Evolutionary conservation across 1,139 yeast species (phyloP).

Genomic region (Lodderomyces pseudojiufengensis): DNA sequence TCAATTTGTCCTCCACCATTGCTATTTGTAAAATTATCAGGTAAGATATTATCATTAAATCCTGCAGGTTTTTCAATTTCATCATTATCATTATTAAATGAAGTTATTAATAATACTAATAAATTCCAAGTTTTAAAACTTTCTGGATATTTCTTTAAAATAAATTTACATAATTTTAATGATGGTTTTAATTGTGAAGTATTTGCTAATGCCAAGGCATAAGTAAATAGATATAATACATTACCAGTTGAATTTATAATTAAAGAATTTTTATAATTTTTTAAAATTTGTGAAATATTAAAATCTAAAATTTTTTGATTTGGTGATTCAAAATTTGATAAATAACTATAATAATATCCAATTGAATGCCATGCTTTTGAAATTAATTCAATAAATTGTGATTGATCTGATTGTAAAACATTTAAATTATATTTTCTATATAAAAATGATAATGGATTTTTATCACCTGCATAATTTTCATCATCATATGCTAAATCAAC

Average conservation of each 20-base stretch:
- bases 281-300: slow-evolving; percentile 19
- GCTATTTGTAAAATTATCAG: slow-evolving; percentile 7
- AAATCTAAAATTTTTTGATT: slow-evolving; percentile 18
- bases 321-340: slow-evolving; percentile 28
- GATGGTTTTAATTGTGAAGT: slow-evolving; percentile 26
- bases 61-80: slow-evolving; percentile 15
- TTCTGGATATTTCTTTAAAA: slow-evolving; percentile 42
- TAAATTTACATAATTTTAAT: slow-evolving; percentile 39
- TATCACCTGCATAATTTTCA: slow-evolving; percentile 15
- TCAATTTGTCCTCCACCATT: slow-evolving; percentile 6
- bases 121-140: slow-evolving; percentile 47
- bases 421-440: slow-evolving; percentile 37
- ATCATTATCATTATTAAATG: slow-evolving; percentile 26
- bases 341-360: slow-evolving; percentile 32
- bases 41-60: slow-evolving; percentile 9
- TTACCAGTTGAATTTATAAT: slow-evolving; percentile 41
- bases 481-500: slow-evolving; percentile 32
- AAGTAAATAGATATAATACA: slow-evolving; percentile 28
- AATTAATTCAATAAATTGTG: slow-evolving; percentile 28
- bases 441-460: slow-evolving; percentile 32
- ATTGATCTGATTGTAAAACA: slow-evolving; percentile 27
- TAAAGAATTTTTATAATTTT: slow-evolving; percentile 34
- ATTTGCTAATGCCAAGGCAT: slow-evolving; percentile 37
- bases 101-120: slow-evolving; percentile 30
- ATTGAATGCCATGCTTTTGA: slow-evolving; percentile 40